Evolutionary conservation across 2,329 filamentous ascomycete species (phyloP), one percentile per base, ranked within the genome.

Genomic region (Pyrenophora teres): DNA sequence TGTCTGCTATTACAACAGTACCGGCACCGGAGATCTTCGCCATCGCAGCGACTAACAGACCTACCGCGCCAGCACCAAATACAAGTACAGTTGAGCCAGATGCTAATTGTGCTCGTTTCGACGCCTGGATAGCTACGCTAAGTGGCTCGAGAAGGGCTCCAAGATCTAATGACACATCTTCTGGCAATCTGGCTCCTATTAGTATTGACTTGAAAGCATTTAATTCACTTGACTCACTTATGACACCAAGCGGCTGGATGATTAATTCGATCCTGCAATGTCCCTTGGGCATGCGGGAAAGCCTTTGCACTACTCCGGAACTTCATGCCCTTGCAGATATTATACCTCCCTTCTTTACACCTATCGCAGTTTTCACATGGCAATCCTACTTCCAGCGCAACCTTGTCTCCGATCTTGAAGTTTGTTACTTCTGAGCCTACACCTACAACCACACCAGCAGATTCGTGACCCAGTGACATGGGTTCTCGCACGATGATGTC

Each of bases 351-450:
- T 49, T 80, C 76, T 37, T 75, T 72, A 65, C 84, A 87, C 44
- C 81, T 73, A 18, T 77, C 71, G 65, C 84, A 87, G 35, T 71
- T 67, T 33, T 89, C 86, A 78, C 93, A 97, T 0, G 92, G 90
- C 45, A 90, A 83, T 43, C 93, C 93, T 12, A 95, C 93, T 80
- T 97, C 93, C 36, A 97, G 80, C n/a, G 93, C 92, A 16, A 97
- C 88, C 64, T 89, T 87, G 76, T 97, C 92, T 51, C 92, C 92
- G 9, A 81, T 70, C 61, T 83, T 77, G 57, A 96, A 83, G 27
- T 74, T 76, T 37, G 77, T 84, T 5, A 91, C 87, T 10, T 77
- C 78, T 1, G 81, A 71, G 16, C 91, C 92, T 35, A 90, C 79
- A 39, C 83, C 82, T 46, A 91, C 84, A 35, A 97, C 81, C 23